phyloP scores from a whole-genome alignment of 768 basidiomycete genomes.

The Pleurotus giganteus region DNA sequence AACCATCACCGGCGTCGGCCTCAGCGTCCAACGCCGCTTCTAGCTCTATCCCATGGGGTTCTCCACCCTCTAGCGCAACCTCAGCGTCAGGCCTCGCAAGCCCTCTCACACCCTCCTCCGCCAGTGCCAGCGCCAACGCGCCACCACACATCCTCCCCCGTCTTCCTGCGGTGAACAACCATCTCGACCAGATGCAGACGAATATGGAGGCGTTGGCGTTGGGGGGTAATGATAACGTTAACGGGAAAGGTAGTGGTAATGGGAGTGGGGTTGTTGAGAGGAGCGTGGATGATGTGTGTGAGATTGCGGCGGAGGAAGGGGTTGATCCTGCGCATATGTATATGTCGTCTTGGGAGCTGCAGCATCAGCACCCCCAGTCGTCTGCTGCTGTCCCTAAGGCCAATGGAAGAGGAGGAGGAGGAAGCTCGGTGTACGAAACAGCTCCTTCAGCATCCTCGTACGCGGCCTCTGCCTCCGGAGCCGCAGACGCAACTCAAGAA shows the following conservation, averaged over 20 bases:
- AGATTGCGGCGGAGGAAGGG: conserved; percentile 1
- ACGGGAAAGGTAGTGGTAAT: no score
- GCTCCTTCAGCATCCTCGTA: background rate
- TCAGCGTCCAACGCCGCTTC: background rate
- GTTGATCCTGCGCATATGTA: conserved; percentile 6
- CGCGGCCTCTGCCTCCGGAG: background rate
- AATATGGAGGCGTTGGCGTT: background rate
- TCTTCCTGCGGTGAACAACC: background rate
- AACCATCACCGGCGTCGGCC: background rate
- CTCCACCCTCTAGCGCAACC: background rate
- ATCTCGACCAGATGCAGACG: background rate
- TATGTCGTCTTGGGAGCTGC: conserved; percentile 10
- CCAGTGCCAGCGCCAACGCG: conserved; percentile 6
- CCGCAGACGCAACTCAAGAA: no score
- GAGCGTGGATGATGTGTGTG: background rate
- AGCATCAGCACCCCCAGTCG: background rate
- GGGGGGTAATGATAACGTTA: no score
- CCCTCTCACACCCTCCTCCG: background rate
- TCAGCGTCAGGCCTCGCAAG: background rate
- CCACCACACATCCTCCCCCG: conserved; percentile 1
- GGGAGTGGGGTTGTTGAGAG: no score
- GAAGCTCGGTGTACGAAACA: background rate
- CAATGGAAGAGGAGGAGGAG: conserved; percentile 22
- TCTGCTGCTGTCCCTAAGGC: background rate
- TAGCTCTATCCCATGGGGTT: background rate